Percentiles rank a stretch among this genome's conserved stretches.
These are phyloP conservation scores for Ceratocystis destructans DNA, from an alignment of 2,329 filamentous ascomycete species.

Conservation along the genomic window DNA sequence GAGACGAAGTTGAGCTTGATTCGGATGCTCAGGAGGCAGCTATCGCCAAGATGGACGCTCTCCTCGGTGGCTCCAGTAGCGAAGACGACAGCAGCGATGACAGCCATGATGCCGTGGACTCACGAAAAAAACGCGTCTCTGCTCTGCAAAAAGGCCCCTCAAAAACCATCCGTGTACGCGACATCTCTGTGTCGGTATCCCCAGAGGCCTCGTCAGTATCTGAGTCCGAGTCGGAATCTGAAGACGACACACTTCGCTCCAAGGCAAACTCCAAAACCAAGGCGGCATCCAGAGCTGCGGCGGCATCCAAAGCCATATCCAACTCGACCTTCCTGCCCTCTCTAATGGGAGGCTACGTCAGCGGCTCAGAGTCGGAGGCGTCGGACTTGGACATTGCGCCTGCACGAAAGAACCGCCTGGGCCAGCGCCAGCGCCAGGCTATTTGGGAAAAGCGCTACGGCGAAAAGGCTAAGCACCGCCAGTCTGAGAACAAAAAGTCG, in stretches of 20 bases:
- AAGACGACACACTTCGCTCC: slow-evolving; percentile 18
- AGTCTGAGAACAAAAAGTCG: slow-evolving; percentile 25
- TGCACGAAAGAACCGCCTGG: slow-evolving; percentile 57
- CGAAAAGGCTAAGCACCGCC: slow-evolving; percentile 52
- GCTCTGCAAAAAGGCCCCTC: slow-evolving; percentile 10
- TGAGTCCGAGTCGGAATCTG: slow-evolving; percentile 8
- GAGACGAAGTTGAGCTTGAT: slow-evolving; percentile 24
- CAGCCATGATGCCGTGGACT: slow-evolving; percentile 15
- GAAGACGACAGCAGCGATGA: slow-evolving; percentile 29
- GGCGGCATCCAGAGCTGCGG: slow-evolving; percentile 23
- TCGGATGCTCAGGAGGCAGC: slow-evolving; percentile 27
- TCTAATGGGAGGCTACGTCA: slow-evolving; percentile 67
- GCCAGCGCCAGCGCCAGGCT: slow-evolving; percentile 62
- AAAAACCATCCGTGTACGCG: slow-evolving; percentile 24
- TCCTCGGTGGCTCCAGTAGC: slow-evolving; percentile 34
- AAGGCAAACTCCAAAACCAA: slow-evolving; percentile 13
- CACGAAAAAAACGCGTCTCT: neutral
- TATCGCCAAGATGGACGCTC: slow-evolving; percentile 33
- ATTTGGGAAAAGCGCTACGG: slow-evolving; percentile 75
- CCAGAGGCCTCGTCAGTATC: slow-evolving; percentile 13
- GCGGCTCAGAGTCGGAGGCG: slow-evolving; percentile 51
- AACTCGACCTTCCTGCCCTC: slow-evolving; percentile 57
- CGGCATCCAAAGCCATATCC: slow-evolving; percentile 20
- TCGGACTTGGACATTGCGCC: slow-evolving; percentile 52
- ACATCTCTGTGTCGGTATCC: slow-evolving; percentile 27